These are phyloP conservation scores for Monosporozyma yasuniensis DNA, from an alignment of 805 yeast genomes.

Conservation along the genomic window DNA sequence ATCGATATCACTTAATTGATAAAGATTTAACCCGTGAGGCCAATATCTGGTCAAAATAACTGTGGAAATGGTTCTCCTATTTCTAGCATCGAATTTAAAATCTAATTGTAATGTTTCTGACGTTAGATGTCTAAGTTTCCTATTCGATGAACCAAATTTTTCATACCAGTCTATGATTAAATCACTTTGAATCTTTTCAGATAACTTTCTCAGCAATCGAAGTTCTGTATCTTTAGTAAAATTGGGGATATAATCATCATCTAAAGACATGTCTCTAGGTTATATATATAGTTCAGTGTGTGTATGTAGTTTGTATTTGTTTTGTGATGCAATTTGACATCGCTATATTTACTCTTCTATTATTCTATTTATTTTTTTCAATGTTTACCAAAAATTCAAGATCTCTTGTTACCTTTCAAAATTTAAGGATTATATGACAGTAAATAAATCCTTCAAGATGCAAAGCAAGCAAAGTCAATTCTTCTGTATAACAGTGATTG, in stretches of 20 bases:
- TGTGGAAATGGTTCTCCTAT: conserved; percentile 9
- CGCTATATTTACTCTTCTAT: background rate
- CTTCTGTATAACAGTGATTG: too few species aligned
- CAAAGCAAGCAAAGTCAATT: too few species aligned
- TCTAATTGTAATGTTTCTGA: conserved; percentile 5
- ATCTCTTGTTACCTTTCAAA: background rate
- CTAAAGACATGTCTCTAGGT: conserved; percentile 1
- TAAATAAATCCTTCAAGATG: too few species aligned
- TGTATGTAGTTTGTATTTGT: too few species aligned
- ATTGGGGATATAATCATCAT: conserved; percentile 15
- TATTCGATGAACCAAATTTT: conserved; percentile 9
- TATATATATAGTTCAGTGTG: background rate
- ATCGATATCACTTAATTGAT: conserved; percentile 65
- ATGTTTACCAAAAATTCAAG: background rate
- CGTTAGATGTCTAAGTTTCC: background rate
- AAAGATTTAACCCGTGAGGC: conserved; percentile 21
- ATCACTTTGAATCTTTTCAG: conserved; percentile 14
- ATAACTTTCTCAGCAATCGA: conserved; percentile 15
- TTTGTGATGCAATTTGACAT: background rate
- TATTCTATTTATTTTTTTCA: background rate
- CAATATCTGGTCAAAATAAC: conserved; percentile 15
- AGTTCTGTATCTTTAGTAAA: conserved; percentile 10
- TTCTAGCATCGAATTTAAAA: conserved; percentile 9
- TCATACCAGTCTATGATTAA: conserved; percentile 18
- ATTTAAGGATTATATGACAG: too few species aligned